Conservation (phyloP, 2,329 filamentous ascomycete species). For the Lizonia empirigonia region DNA sequence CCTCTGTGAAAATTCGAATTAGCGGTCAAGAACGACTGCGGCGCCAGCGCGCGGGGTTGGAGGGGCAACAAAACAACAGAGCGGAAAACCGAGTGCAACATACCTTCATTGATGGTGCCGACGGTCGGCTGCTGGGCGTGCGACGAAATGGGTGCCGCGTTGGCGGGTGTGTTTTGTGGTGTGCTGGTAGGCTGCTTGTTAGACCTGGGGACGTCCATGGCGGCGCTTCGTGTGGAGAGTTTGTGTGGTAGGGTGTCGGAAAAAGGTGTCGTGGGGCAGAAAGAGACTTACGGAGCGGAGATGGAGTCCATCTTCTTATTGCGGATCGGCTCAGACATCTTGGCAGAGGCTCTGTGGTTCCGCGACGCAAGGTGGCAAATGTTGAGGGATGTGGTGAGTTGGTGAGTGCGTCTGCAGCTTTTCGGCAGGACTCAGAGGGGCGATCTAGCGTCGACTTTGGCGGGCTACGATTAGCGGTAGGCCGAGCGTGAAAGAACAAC, state of each 20-base stretch:
- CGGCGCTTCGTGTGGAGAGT: constrained; percentile 26
- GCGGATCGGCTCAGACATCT: constrained; percentile 71
- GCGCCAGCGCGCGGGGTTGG: constrained; percentile 35
- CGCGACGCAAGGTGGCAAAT: constrained; percentile 36
- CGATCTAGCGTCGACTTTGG: constrained; percentile 7
- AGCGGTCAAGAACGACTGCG: constrained; percentile 42
- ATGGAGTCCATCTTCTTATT: constrained; percentile 68
- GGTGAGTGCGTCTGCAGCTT: constrained; percentile 42
- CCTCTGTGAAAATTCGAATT: constrained; percentile 67
- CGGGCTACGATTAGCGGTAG: constrained; percentile 14
- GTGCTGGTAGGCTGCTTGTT: constrained; percentile 65
- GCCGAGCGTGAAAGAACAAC: constrained; percentile 15
- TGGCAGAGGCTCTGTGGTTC: constrained; percentile 38
- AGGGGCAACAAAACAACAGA: constrained; percentile 28
- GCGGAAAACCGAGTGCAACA: constrained; percentile 30
- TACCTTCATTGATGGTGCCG: constrained; percentile 96
- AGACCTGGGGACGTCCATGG: constrained; percentile 43
- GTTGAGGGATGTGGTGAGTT: constrained; percentile 39
- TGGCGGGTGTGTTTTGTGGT: constrained; percentile 96
- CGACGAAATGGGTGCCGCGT: constrained; percentile 95
- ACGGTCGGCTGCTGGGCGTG: constrained; percentile 95
- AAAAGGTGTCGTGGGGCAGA: constrained; percentile 35
- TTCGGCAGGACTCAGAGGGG: constrained; percentile 38
- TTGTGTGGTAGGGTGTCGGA: constrained; percentile 25
- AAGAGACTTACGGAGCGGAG: constrained; percentile 65